Evolutionary conservation across 2,329 filamentous ascomycete genomes (phyloP), one percentile per base, ranked within the genome.

Genomic region (Cyclaneusma minus): DNA sequence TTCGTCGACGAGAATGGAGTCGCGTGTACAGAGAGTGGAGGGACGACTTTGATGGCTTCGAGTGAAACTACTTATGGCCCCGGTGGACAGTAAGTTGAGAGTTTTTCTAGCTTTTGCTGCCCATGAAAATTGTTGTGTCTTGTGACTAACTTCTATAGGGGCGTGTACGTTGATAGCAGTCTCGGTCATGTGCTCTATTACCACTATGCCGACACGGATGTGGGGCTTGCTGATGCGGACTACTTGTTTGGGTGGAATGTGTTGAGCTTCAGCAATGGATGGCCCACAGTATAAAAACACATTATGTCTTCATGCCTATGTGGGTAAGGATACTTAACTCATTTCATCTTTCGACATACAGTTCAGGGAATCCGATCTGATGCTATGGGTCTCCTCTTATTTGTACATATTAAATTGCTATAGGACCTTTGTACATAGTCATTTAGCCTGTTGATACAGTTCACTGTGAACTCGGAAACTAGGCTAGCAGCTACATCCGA

Each of bases 11-110:
- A 58, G 29, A 43, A 41, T 25, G 70, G 71, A 2, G 50, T 42
- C 10, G 49, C 54, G 16, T 77, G 71, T 42, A 60, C 52, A 1
- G 40, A 51, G 6, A 60, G 62, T 22, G 72, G 73, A 6, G 74
- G 74, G 2, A 72, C 65, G 0, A 51, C 65, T 4, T 62, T 80
- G 1, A 53, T 79, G 0, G 58, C 61, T 35, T 66, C 58, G 9
- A 69, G 79, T 36, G 64, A 50, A 5, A 62, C 49, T 14, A 58
- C 75, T 0, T 79, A 77, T 37, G 72, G 64, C 16, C 72, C 73
- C 10, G 73, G 73, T 33, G 71, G 71, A 19, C 70, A 78, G 43
- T 38, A 33, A 34, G 14, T 24, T 30, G 18, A 11, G 4, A 20
- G 16, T 17, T 24, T 15, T 7, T 6, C 16, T 14, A 7, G 16